Percentiles rank a stretch among this genome's conserved stretches.
These are phyloP conservation scores for Apiospora rasikravindrae DNA, from an alignment of 2,329 filamentous ascomycete species.

Conservation along the genomic window DNA sequence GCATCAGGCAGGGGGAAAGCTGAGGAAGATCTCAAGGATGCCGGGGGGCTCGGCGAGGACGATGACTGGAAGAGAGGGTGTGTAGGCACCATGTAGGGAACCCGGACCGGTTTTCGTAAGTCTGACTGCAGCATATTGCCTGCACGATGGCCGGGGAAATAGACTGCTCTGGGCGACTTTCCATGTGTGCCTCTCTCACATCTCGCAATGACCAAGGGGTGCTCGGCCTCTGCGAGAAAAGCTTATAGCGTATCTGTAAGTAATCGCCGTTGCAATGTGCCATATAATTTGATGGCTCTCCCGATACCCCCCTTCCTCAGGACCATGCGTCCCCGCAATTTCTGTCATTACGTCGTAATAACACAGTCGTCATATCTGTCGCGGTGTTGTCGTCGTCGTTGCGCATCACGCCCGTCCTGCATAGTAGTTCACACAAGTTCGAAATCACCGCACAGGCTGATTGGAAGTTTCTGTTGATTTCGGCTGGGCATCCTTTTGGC, in stretches of 20 bases:
- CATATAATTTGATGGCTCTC: no score
- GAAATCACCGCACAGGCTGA: conserved; percentile 1
- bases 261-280: neutral
- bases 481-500: neutral
- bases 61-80: neutral
- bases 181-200: neutral
- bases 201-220: neutral
- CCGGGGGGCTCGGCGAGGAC: neutral
- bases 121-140: conserved; percentile 13
- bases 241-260: neutral
- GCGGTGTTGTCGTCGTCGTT: neutral
- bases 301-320: neutral
- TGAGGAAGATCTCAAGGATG: neutral
- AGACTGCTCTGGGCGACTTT: neutral
- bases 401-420: neutral
- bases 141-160: conserved; percentile 2
- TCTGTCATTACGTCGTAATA: conserved; percentile 2
- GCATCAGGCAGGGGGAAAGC: conserved; percentile 6
- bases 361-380: neutral
- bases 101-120: conserved; percentile 6
- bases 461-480: neutral
- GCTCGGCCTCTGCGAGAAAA: neutral
- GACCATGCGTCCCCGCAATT: neutral
- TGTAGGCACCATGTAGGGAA: neutral
- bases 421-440: neutral